phyloP scores from a whole-genome alignment of 176 grass and related monocot species.

The Triticum monococcum region DNA sequence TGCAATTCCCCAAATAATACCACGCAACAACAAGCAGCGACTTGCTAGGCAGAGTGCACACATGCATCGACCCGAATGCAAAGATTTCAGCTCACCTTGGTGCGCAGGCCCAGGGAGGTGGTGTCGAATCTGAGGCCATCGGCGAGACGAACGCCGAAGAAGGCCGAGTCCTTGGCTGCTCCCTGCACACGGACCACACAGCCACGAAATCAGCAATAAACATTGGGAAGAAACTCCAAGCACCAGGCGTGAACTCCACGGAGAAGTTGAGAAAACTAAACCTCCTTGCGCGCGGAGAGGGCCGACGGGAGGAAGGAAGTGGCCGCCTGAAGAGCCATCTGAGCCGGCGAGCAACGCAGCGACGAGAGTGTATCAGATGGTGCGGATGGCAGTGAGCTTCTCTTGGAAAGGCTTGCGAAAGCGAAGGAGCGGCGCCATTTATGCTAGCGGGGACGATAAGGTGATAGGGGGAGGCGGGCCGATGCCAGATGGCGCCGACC shows the following conservation, averaged over 20 bases:
- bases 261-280: neutral
- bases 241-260: neutral
- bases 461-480: slow-evolving; percentile 41
- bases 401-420: neutral
- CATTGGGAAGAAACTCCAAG: neutral
- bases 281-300: slow-evolving; percentile 78
- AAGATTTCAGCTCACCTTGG: slow-evolving; percentile 49
- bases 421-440: slow-evolving; percentile 9
- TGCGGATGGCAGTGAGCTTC: neutral
- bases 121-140: slow-evolving; percentile 62
- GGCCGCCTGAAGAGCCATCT: slow-evolving; percentile 80
- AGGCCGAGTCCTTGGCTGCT: slow-evolving; percentile 56
- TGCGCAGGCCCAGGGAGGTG: slow-evolving; percentile 41
- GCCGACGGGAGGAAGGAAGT: slow-evolving; percentile 78
- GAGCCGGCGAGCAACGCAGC: neutral
- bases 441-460: slow-evolving; percentile 54
- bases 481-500: slow-evolving; percentile 29
- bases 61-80: neutral
- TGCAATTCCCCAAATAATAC: neutral
- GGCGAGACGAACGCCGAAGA: slow-evolving; percentile 54
- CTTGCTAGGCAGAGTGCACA: neutral
- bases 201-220: neutral
- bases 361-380: neutral
- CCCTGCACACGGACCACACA: slow-evolving; percentile 20
- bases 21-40: neutral